Evolutionary conservation across 257 asterid genomes (phyloP), one percentile per base, ranked within the genome.

Genomic region (Scutellaria galericulata): DNA sequence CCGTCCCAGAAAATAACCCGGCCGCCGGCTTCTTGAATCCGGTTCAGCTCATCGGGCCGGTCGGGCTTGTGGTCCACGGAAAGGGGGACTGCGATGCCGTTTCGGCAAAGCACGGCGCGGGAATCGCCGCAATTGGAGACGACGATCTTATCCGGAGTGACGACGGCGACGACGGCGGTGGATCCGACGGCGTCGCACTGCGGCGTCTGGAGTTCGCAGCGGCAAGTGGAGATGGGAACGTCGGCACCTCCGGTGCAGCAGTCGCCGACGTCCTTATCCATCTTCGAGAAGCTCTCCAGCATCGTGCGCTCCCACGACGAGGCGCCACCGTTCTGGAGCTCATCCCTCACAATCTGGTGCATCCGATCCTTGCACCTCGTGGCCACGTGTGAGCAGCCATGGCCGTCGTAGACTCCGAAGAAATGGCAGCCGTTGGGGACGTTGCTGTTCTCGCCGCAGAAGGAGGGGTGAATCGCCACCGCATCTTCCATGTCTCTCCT

Each of bases 311-410:
- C 84, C 97, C 96, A 95, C 5, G 89, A 81, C 2, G 76, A 64
- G 7, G 85, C 78, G 1, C 76, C 86, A 0, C 59, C 78, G 40
- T 9, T 75, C 35, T 83, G 82, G 59, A 83, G 64, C 75, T 92
- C 99, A 13, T 75, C 80, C 54, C 75, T 83, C 64, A 95, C 90
- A 45, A 95, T 95, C 51, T 95, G 97, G 77, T 95, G 97, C 99
- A 95, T 90, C 78, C 96, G 76, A 20, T 90, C 96, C 68, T 82
- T 78, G 83, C 99, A 95, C 72, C 84, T 85, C 40, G 79, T 79
- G 1, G 99, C 99, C 2, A 92, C 99, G 81, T 95, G 99, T 6
- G 99, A 95, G 91, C 99, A 95, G 58, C 99, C 99, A 63, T 95
- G 99, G 42, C 99, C 99, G 45, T 95, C 99, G 59, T 92, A 95